These are phyloP conservation scores for Geranium incanum DNA, from an alignment of 441 rosid species.

Conservation along the genomic window DNA sequence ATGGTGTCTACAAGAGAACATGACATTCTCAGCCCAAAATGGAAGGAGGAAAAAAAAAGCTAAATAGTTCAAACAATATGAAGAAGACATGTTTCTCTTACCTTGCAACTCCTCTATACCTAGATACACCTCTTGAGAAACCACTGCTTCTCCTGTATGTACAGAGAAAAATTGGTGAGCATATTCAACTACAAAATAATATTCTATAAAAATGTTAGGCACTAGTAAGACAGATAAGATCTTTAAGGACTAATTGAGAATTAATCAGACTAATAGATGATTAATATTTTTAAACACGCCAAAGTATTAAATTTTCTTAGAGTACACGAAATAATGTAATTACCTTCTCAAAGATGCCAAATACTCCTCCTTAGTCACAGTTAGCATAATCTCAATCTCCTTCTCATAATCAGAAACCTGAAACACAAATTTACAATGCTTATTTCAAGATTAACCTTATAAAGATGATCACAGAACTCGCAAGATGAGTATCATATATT, in stretches of 20 bases:
- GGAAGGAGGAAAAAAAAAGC: neutral
- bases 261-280: too few species aligned
- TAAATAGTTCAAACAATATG: too few species aligned
- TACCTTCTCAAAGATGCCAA: conserved; percentile 59
- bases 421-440: neutral
- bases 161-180: too few species aligned
- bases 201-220: too few species aligned
- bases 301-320: too few species aligned
- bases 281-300: too few species aligned
- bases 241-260: too few species aligned
- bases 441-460: neutral
- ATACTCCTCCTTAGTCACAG: conserved; percentile 45
- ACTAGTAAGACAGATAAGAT: too few species aligned
- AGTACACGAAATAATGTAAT: neutral
- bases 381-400: conserved; percentile 44
- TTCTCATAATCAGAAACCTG: conserved; percentile 49
- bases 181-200: too few species aligned
- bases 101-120: conserved; percentile 71
- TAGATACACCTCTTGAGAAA: conserved; percentile 73
- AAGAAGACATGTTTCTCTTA: conserved; percentile 5
- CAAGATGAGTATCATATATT: neutral
- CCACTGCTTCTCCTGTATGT: conserved; percentile 55
- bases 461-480: neutral
- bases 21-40: neutral
- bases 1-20: conserved; percentile 42